These are phyloP conservation scores for Pelargonium australe DNA, from an alignment of 441 rosid genomes.

Conservation along the genomic window DNA sequence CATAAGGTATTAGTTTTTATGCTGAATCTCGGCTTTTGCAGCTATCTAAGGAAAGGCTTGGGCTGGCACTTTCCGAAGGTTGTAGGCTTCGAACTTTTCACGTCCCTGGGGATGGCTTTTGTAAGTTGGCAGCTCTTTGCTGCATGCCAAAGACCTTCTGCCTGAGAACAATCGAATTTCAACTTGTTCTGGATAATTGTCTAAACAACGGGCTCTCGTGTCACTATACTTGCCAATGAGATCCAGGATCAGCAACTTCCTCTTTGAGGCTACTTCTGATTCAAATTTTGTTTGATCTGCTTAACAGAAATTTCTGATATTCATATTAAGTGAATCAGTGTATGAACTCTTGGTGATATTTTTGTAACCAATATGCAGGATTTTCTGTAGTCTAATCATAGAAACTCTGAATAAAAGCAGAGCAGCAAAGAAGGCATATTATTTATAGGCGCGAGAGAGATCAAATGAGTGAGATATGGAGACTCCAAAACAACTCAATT, in stretches of 20 bases:
- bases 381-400: no score
- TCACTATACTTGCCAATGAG: no score
- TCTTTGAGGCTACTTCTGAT: no score
- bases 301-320: not conserved
- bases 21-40: not conserved
- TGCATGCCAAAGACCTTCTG: constrained; percentile 2
- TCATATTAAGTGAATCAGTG: no score
- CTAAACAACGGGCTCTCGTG: not conserved
- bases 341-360: no score
- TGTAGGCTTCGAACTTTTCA: constrained; percentile 1
- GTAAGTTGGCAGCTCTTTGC: not conserved
- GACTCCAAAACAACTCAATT: constrained; percentile 1
- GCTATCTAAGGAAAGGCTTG: constrained; percentile 1
- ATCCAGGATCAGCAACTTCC: no score
- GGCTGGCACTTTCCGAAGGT: constrained; percentile 2
- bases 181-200: not conserved
- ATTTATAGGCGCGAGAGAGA: no score
- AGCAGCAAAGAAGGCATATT: no score
- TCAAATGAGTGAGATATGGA: not conserved
- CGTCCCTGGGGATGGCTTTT: not conserved
- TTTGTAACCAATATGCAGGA: no score
- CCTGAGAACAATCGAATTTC: not conserved
- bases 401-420: no score
- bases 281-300: not conserved
- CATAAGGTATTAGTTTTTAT: no score